Base-by-base conservation (phyloP, 768 basidiomycete genomes). In the Boletus rubroflammeus region DNA sequence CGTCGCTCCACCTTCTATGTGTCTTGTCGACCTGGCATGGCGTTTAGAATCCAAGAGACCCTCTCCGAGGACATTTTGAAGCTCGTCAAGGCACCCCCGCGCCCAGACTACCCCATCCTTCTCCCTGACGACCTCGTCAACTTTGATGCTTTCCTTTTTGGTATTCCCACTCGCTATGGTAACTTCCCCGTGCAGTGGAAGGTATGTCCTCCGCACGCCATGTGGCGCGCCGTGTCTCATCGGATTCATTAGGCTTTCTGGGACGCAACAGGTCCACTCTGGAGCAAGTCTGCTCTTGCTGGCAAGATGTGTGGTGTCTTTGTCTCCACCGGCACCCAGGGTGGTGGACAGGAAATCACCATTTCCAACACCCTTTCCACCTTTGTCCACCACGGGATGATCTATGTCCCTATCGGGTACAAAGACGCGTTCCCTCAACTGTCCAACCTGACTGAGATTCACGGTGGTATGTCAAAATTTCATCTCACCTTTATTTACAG, bases 1-100 rank as follows among this genome's bases (percentile, higher is more conserved):
- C 6, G 44, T 2, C 13, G 23, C n/a, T 6, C 10, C n/a, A 19
- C 6, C 38, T 21, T 15, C 1, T 2, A 15, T 21, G 25, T 6
- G 14, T 41, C 5, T 34, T 10, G 14, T 34, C 8, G 14, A 50
- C 47, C 32, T 38, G 11, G 58, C 14, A 4, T 29, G 7, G 1
- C 8, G 5, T 23, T 11, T 28, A 90, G 88, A 67, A 81, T 95
- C 58, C 75, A 88, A 54, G 93, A 96, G 73, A 96, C 90, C 17
- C 85, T 96, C 52, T 71, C 86, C 3, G 70, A 80, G 17, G 88
- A 91, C 26, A 69, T 94, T 50, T 75, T 93, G 53, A 69, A 70
- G 50, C 79, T 80, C 67, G 81, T 95, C 79, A 73, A 82, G 62
- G 90, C 89, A 1, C 82, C 85, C 5, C 71, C 86, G 13, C 89